A percentile compares a stretch with the other conserved stretches of the same genome.
These are phyloP conservation scores for Madurella fahalii DNA, from an alignment of 2,329 filamentous ascomycete species.

Conservation along the genomic window DNA sequence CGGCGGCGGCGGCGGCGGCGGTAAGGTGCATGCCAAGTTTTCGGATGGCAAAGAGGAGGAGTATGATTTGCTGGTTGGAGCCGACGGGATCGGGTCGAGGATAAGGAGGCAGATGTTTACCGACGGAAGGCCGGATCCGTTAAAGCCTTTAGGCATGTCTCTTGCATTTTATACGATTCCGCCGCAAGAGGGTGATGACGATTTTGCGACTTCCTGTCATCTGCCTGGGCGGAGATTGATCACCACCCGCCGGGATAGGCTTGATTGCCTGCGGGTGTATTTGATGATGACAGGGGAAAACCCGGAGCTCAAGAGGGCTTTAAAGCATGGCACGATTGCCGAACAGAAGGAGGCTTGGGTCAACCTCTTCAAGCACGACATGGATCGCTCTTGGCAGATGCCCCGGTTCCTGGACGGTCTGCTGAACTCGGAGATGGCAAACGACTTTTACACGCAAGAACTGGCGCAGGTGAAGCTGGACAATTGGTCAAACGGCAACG, in stretches of 20 bases:
- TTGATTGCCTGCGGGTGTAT: slow-evolving; percentile 37
- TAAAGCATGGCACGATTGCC: slow-evolving; percentile 30
- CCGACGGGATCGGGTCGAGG: slow-evolving; percentile 50
- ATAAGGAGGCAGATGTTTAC: slow-evolving; percentile 37
- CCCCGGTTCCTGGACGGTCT: slow-evolving; percentile 35
- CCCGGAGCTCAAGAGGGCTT: slow-evolving; percentile 27
- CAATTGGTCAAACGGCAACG: slow-evolving; percentile 43
- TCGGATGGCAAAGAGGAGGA: slow-evolving; percentile 38
- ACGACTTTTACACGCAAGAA: slow-evolving; percentile 45
- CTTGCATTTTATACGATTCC: slow-evolving; percentile 35
- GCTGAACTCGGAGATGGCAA: slow-evolving; percentile 34
- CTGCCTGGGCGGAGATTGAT: slow-evolving; percentile 33
- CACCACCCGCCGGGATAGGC: slow-evolving; percentile 37
- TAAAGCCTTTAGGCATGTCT: slow-evolving; percentile 10
- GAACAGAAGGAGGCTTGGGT: slow-evolving; percentile 38
- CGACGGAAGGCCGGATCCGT: slow-evolving; percentile 9
- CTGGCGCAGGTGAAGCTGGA: slow-evolving; percentile 43
- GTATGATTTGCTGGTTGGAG: slow-evolving; percentile 51
- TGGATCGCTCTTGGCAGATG: slow-evolving; percentile 40
- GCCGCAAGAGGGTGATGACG: slow-evolving; percentile 17
- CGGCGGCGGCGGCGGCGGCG: slow-evolving; percentile 7
- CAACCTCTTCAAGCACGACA: slow-evolving; percentile 38
- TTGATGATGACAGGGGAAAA: slow-evolving; percentile 30
- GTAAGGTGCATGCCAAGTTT: slow-evolving; percentile 33
- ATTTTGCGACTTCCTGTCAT: slow-evolving; percentile 12